Evolutionary conservation across 192 early-diverging fungal species (phyloP).

Genomic region (Funneliformis mosseae): DNA sequence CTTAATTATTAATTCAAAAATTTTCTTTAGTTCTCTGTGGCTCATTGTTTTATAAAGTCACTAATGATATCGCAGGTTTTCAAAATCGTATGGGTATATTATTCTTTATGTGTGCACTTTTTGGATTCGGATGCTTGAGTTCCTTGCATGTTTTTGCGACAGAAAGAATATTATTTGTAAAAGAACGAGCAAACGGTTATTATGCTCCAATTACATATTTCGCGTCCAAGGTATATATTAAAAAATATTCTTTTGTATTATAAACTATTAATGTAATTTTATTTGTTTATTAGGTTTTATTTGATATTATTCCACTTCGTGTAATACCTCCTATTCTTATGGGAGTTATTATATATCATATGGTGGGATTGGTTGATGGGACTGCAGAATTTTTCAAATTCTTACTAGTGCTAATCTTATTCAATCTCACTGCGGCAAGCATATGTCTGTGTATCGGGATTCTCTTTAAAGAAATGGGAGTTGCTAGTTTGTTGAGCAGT

Average conservation of each 20-base stretch:
- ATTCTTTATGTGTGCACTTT: constrained; percentile 73
- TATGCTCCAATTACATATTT: constrained; percentile 68
- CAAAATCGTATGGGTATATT: constrained; percentile 75
- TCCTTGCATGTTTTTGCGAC: constrained; percentile 64
- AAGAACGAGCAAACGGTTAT: constrained; percentile 72
- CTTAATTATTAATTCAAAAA: not conserved
- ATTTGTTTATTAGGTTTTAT: constrained; percentile 49
- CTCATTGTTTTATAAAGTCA: constrained; percentile 61
- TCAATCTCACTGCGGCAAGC: constrained; percentile 74
- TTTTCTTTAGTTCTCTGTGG: constrained; percentile 51
- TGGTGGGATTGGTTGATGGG: constrained; percentile 73
- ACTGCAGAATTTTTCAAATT: constrained; percentile 65
- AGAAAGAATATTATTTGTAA: constrained; percentile 66
- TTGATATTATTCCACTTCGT: constrained; percentile 75
- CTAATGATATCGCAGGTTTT: constrained; percentile 67
- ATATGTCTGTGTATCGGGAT: constrained; percentile 74
- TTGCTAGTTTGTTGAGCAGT: constrained; percentile 73
- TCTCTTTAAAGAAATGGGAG: constrained; percentile 63
- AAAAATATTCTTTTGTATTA: constrained; percentile 17
- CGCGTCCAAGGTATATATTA: constrained; percentile 46
- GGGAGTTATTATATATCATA: constrained; percentile 76
- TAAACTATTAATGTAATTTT: constrained; percentile 3
- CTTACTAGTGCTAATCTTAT: constrained; percentile 74
- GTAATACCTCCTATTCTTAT: constrained; percentile 79
- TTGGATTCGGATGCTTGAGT: constrained; percentile 71